A percentile compares a stretch with the other conserved stretches of the same genome.
Conservation (phyloP, 176 grass and related monocot species). For the Bromus sterilis region DNA sequence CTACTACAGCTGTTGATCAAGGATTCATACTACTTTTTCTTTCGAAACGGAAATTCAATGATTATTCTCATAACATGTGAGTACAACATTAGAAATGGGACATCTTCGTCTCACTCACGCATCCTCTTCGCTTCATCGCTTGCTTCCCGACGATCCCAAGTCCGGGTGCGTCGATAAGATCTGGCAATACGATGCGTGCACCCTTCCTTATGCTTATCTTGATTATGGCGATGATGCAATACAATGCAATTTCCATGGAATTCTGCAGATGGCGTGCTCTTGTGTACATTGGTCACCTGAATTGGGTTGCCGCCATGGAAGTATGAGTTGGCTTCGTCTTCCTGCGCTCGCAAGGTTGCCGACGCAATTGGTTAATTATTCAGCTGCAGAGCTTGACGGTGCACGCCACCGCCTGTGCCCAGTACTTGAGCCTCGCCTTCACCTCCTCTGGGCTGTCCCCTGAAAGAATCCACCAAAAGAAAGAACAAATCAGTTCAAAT, state of each 20-base stretch:
- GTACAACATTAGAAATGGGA: neutral
- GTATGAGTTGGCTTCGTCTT: slow-evolving; percentile 15
- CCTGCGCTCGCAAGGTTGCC: neutral
- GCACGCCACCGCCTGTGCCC: slow-evolving; percentile 47
- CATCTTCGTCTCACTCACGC: neutral
- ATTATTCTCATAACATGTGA: neutral
- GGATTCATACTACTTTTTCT: neutral
- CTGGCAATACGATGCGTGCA: neutral
- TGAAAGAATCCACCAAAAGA: neutral
- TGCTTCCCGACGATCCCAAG: neutral
- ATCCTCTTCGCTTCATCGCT: neutral
- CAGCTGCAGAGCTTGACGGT: slow-evolving; percentile 37
- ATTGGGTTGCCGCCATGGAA: neutral
- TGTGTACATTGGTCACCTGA: neutral
- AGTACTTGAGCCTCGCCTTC: slow-evolving; percentile 48
- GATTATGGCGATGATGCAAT: neutral
- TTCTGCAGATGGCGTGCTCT: neutral
- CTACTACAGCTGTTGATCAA: neutral
- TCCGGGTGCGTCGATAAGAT: neutral
- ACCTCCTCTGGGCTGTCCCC: slow-evolving; percentile 43
- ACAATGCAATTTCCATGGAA: neutral
- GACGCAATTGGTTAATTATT: neutral
- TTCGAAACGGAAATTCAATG: neutral
- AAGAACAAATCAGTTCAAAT: neutral
- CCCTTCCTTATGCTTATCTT: neutral